These are phyloP conservation scores for Hypoxylon sp. DNA, from an alignment of 2,329 filamentous ascomycete species.

Conservation along the genomic window DNA sequence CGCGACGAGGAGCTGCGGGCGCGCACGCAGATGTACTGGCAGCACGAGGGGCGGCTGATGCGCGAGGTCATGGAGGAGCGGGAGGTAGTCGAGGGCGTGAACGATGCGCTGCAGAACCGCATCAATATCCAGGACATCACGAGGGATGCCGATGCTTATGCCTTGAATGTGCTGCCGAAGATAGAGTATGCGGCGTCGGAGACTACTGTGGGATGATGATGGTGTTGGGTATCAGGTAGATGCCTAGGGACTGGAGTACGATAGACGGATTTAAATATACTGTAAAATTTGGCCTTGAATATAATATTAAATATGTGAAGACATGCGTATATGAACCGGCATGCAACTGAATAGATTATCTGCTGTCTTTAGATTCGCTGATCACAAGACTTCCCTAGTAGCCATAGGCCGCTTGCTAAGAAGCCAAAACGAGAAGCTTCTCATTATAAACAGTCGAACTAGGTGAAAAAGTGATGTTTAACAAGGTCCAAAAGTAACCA, in stretches of 20 bases:
- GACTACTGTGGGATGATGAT: constrained; percentile 34
- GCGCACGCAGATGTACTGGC: constrained; percentile 82
- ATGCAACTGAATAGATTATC: neutral
- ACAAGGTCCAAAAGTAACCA: constrained; percentile 28
- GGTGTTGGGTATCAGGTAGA: neutral
- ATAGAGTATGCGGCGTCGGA: constrained; percentile 50
- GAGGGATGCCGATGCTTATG: constrained; percentile 75
- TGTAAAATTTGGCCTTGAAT: constrained; percentile 2
- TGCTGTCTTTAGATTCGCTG: neutral
- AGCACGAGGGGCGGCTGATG: constrained; percentile 80
- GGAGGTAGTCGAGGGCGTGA: constrained; percentile 79
- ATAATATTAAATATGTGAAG: neutral
- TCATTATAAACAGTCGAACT: constrained; percentile 6
- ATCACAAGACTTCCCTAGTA: neutral
- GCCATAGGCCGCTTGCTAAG: neutral
- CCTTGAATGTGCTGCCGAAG: constrained; percentile 61
- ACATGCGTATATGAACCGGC: neutral
- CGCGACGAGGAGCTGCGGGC: constrained; percentile 79
- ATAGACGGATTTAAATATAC: constrained; percentile 2
- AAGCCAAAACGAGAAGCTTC: neutral
- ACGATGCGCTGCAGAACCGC: constrained; percentile 74
- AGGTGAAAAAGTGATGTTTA: constrained; percentile 24
- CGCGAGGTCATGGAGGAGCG: constrained; percentile 83
- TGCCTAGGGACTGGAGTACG: neutral
- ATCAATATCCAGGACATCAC: constrained; percentile 74